phyloP scores from a whole-genome alignment of 2,329 filamentous ascomycete species.

The Acrodontium crateriforme region DNA sequence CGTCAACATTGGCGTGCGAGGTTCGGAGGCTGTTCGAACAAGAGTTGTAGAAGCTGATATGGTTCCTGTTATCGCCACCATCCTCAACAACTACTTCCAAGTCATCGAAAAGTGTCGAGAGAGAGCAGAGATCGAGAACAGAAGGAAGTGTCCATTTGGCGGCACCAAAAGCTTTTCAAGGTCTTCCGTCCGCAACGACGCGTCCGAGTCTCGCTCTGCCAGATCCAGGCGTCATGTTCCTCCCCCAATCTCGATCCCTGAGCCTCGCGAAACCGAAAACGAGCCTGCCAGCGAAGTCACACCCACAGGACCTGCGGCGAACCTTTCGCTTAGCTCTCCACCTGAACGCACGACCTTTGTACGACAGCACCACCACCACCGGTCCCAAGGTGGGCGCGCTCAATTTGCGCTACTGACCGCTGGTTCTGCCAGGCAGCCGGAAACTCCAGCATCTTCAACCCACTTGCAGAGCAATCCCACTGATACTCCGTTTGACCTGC shows the following conservation, averaged over 20 bases:
- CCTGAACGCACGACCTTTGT: conserved; percentile 55
- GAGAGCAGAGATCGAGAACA: conserved; percentile 67
- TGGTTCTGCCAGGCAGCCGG: conserved; percentile 16
- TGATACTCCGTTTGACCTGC: no score
- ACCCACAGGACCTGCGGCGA: conserved; percentile 37
- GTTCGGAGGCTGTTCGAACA: conserved; percentile 85
- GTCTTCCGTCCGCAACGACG: conserved; percentile 21
- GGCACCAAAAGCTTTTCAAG: conserved; percentile 25
- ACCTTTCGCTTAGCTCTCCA: conserved; percentile 54
- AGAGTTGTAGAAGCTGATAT: conserved; percentile 96
- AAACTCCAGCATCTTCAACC: conserved; percentile 16
- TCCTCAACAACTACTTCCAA: conserved; percentile 96
- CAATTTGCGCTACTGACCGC: conserved; percentile 18
- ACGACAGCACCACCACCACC: conserved; percentile 39
- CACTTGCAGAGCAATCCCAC: conserved; percentile 17
- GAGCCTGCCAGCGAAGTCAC: conserved; percentile 45
- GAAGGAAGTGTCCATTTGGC: conserved; percentile 35
- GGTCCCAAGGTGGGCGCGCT: conserved; percentile 23
- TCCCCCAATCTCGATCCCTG: conserved; percentile 71
- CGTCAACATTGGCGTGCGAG: conserved; percentile 94
- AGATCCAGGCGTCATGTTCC: conserved; percentile 59
- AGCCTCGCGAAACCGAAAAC: conserved; percentile 34
- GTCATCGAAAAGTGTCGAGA: conserved; percentile 86
- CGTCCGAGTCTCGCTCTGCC: conserved; percentile 28
- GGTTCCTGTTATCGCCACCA: conserved; percentile 96